Percentiles rank a stretch among this genome's conserved stretches.
phyloP scores from a whole-genome alignment of 2,329 filamentous ascomycete genomes.

The Didymella arachidicola region DNA sequence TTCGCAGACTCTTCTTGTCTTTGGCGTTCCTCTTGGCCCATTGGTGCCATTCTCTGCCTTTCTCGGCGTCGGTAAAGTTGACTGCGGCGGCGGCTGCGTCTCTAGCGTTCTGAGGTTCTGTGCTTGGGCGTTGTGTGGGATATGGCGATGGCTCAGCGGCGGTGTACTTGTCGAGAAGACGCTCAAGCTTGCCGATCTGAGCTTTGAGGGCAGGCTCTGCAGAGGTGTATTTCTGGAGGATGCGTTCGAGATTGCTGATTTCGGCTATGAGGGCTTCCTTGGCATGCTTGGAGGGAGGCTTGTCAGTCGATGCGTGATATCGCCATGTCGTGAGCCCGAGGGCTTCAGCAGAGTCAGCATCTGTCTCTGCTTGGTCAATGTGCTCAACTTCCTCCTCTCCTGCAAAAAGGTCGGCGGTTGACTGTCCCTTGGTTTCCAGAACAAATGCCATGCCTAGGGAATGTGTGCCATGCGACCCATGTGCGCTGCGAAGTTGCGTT shows the following conservation, averaged over 20 bases:
- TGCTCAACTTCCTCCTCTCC: constrained; percentile 1
- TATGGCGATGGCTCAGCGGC: neutral
- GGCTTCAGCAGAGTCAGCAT: neutral
- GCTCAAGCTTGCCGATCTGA: neutral
- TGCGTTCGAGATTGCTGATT: neutral
- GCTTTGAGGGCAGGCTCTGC: neutral
- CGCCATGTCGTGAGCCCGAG: constrained; percentile 3
- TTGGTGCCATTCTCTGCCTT: constrained; percentile 10
- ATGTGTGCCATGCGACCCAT: constrained; percentile 23
- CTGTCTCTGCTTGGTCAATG: neutral
- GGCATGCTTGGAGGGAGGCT: neutral
- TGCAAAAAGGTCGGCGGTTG: constrained; percentile 17
- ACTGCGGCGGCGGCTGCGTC: neutral
- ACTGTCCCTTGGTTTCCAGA: constrained; percentile 23
- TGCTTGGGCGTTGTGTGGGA: neutral
- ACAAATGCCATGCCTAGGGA: constrained; percentile 38
- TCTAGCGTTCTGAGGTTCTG: neutral
- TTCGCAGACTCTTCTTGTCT: neutral
- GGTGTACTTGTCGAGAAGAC: neutral
- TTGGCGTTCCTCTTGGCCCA: constrained; percentile 16
- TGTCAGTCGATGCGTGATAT: constrained; percentile 5
- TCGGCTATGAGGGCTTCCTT: neutral
- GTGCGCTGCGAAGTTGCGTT: neutral
- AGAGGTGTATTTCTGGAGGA: neutral
- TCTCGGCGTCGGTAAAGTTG: neutral